Percentiles rank a stretch among this genome's conserved stretches.
Conservation (phyloP, 129 eudicot genomes). For the Lonicera japonica region DNA sequence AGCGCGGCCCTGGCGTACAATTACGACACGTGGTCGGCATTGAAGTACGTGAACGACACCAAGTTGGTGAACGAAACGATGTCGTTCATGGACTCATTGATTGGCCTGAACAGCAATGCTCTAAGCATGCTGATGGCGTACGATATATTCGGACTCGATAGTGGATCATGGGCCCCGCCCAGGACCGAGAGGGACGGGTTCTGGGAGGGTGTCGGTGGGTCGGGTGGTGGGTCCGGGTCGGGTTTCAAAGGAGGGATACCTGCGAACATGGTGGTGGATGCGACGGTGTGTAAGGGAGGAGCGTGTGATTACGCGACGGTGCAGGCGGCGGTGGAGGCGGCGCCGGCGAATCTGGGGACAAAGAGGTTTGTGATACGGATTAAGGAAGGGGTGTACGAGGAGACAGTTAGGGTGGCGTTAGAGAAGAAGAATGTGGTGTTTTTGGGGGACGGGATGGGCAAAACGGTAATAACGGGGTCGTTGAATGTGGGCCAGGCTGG, state of each 20-base stretch:
- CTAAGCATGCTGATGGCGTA: constrained; percentile 53
- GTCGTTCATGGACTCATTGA: constrained; percentile 48
- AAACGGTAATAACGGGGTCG: constrained; percentile 73
- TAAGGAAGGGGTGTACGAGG: constrained; percentile 63
- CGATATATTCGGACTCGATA: constrained; percentile 42
- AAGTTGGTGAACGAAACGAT: constrained; percentile 45
- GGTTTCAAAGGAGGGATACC: constrained; percentile 31
- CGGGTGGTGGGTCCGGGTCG: constrained; percentile 10
- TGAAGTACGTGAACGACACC: constrained; percentile 60
- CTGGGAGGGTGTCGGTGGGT: constrained; percentile 49
- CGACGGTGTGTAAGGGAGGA: constrained; percentile 58
- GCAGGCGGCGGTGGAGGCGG: constrained; percentile 71
- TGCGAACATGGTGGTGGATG: constrained; percentile 44
- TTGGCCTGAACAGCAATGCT: constrained; percentile 43
- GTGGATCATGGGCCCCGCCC: constrained; percentile 53
- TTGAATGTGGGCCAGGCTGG: constrained; percentile 59
- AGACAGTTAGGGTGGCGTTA: constrained; percentile 70
- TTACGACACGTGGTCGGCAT: constrained; percentile 75
- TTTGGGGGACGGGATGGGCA: constrained; percentile 87
- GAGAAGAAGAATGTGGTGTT: constrained; percentile 74
- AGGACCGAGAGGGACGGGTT: constrained; percentile 77
- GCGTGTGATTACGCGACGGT: constrained; percentile 47
- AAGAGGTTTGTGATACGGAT: constrained; percentile 53
- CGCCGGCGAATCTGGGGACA: constrained; percentile 32
- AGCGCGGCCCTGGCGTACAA: constrained; percentile 66